Base-by-base conservation (phyloP, 768 basidiomycete genomes). In the Xerocomus brunneocitrinus region DNA sequence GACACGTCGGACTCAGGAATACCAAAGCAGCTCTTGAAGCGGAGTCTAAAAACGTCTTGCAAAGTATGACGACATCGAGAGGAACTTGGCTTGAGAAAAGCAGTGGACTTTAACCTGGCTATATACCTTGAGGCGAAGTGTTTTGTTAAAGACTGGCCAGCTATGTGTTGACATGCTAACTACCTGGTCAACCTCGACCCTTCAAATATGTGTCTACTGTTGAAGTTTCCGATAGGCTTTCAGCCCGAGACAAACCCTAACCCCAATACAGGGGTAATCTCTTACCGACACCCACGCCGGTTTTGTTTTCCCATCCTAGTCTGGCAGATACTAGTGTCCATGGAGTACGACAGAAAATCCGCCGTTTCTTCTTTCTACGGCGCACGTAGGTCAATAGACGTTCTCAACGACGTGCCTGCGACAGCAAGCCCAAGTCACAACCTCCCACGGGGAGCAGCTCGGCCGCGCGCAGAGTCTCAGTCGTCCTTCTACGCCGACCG, bases 281-380 rank as follows among this genome's bases (percentile, higher is more conserved):
- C 28, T 25, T 24, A 49, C 45, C 47, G 36, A 54, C n/a, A 10
- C 52, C 25, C 38, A 42, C 43, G 31, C 27, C 6, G 12, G 46
- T 28, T 36, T 10, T 6, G n/a, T 27, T 42, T 63, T 58, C 58
- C 49, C 63, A 62, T 58, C 50, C 30, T 31, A 49, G 16, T 19
- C 39, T 10, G 25, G 53, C 44, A 62, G 53, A 28, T 30, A 4
- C 4, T 36, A 14, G 10, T 4, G 28, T 19, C 42, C 22, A 89
- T 89, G 88, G 88, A 89, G 58, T 76, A 80, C 62, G 89, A 89
- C 72, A 79, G 86, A 64, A 88, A 86, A 70, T 89, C 89, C 5
- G 79, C 80, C 1, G 85, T 87, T 5, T 90, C 89, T 8, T 90
- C 88, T 4, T 91, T 89, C 75, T 90, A 89, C 58, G 85, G 82